These are phyloP conservation scores for Fusarium hostae DNA, from an alignment of 2,329 filamentous ascomycete species.

Conservation along the genomic window DNA sequence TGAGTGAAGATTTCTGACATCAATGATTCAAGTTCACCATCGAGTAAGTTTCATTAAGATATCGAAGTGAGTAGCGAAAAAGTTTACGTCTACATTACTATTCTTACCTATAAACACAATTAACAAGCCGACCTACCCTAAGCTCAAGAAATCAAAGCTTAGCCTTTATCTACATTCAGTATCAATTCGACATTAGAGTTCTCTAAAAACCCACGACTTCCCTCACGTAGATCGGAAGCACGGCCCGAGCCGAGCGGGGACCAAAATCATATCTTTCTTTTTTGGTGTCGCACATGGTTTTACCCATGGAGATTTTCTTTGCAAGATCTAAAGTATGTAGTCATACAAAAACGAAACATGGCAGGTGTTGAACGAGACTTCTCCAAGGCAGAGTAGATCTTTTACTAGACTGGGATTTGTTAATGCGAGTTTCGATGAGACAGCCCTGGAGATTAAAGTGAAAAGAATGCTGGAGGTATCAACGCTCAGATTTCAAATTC, in stretches of 20 bases:
- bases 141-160: neutral
- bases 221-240: conserved; percentile 54
- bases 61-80: neutral
- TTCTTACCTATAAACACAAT: neutral
- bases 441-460: neutral
- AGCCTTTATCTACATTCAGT: neutral
- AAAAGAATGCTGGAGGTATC: neutral
- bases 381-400: neutral
- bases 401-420: neutral
- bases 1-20: neutral
- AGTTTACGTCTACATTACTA: neutral
- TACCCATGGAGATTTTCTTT: neutral
- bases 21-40: neutral
- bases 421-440: neutral
- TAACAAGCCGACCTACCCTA: neutral
- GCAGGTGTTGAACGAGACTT: neutral
- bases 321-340: neutral
- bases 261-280: conserved; percentile 13
- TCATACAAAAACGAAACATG: neutral
- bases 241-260: conserved; percentile 55
- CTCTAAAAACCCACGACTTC: neutral
- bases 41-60: neutral
- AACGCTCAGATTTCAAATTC: neutral
- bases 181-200: neutral
- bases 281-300: neutral